These are phyloP conservation scores for Leccinum fibrillosum DNA, from an alignment of 768 basidiomycete genomes.

Conservation along the genomic window DNA sequence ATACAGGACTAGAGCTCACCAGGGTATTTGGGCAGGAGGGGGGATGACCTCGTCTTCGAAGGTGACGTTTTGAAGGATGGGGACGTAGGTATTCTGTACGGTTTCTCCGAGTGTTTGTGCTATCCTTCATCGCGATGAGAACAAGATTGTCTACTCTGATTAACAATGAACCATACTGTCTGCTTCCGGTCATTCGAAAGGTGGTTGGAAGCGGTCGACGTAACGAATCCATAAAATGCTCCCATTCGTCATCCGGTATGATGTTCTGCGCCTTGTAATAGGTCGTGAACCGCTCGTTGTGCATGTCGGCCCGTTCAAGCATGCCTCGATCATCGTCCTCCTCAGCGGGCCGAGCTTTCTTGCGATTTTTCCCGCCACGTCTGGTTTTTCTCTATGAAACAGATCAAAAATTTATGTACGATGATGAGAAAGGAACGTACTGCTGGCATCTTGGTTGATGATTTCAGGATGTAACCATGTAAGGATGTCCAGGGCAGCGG, in stretches of 20 bases:
- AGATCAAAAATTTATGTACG: neutral
- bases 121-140: constrained; percentile 40
- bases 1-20: constrained; percentile 44
- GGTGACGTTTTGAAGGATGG: constrained; percentile 62
- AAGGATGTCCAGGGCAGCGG: constrained; percentile 2
- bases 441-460: constrained; percentile 11
- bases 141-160: neutral
- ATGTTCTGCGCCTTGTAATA: constrained; percentile 80
- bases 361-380: constrained; percentile 10
- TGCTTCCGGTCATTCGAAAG: constrained; percentile 86
- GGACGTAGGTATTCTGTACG: constrained; percentile 77
- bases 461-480: neutral
- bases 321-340: constrained; percentile 46
- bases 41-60: constrained; percentile 76
- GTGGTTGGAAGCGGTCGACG: constrained; percentile 83
- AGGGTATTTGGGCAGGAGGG: constrained; percentile 81
- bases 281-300: constrained; percentile 60
- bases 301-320: constrained; percentile 61
- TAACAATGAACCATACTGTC: constrained; percentile 53
- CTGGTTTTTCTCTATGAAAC: constrained; percentile 15
- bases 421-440: constrained; percentile 8
- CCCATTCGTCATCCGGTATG: constrained; percentile 78
- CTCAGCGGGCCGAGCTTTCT: neutral
- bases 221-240: constrained; percentile 59
- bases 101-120: constrained; percentile 74